phyloP scores from a whole-genome alignment of 2,329 filamentous ascomycete species.

The Furcasterigmium sp. region DNA sequence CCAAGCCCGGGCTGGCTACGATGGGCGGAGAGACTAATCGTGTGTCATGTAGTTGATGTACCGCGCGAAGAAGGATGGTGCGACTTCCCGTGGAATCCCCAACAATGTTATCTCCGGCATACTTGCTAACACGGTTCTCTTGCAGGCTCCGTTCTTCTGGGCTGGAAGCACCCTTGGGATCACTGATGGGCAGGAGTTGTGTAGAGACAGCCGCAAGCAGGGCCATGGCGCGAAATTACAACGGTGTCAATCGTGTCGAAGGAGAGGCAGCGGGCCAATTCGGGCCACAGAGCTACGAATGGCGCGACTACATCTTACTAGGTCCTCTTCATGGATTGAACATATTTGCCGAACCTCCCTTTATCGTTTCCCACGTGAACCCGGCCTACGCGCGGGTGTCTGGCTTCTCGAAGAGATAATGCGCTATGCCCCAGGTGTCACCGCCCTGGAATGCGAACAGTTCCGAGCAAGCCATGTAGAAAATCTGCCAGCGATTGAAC shows the following conservation, averaged over 20 bases:
- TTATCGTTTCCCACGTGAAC: not conserved
- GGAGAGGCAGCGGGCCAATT: too few relatives aligned
- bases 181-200: slow-evolving; percentile 50
- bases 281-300: too few relatives aligned
- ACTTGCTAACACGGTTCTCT: not conserved
- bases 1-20: not conserved
- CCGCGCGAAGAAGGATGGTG: slow-evolving; percentile 91
- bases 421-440: slow-evolving; percentile 63
- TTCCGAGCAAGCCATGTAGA: slow-evolving; percentile 67
- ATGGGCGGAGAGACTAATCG: not conserved
- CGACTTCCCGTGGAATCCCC: slow-evolving; percentile 7
- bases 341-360: too few relatives aligned
- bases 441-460: slow-evolving; percentile 61
- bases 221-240: too few relatives aligned
- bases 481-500: slow-evolving; percentile 69
- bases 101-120: not conserved
- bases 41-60: slow-evolving; percentile 72
- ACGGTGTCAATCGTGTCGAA: too few relatives aligned
- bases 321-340: too few relatives aligned
- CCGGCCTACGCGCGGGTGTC: too few relatives aligned
- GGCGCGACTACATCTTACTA: too few relatives aligned
- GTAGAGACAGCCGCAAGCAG: too few relatives aligned
- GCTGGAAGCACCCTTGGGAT: slow-evolving; percentile 96
- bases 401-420: slow-evolving; percentile 62
- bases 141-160: slow-evolving; percentile 69